Percentiles rank a stretch among this genome's conserved stretches.
Evolutionary conservation across 139 green algal genomes (phyloP).

Genomic region (Nannochloris sp.): DNA sequence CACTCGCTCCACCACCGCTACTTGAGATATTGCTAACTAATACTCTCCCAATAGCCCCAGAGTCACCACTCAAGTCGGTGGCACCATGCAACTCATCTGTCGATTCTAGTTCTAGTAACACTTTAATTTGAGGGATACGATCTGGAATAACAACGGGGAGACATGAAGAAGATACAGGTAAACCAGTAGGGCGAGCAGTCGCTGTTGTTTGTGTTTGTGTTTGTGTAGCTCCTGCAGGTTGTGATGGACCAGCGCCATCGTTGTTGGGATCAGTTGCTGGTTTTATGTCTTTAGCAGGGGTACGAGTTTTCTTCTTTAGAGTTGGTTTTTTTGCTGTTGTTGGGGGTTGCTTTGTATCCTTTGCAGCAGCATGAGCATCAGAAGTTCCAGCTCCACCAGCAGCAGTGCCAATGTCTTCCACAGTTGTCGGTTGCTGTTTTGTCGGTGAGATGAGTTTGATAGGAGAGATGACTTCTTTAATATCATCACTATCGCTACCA

Average conservation of each 20-base stretch:
- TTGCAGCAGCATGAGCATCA: neutral
- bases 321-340: neutral
- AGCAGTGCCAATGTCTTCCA: too few species aligned
- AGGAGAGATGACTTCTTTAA: neutral
- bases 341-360: conserved; percentile 1
- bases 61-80: conserved; percentile 29
- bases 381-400: neutral
- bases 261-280: neutral
- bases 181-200: neutral
- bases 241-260: neutral
- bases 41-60: conserved; percentile 26
- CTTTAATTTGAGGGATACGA: conserved; percentile 2
- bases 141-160: neutral
- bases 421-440: too few species aligned
- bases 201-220: neutral
- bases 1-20: conserved; percentile 1
- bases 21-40: conserved; percentile 2
- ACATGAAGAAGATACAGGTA: neutral
- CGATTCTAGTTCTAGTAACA: conserved; percentile 14
- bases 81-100: conserved; percentile 2
- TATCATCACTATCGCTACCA: neutral
- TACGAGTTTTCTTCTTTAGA: neutral
- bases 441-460: neutral
- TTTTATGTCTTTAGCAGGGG: neutral
- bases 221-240: neutral